Percentiles rank a stretch among this genome's conserved stretches.
Evolutionary conservation across 2,329 filamentous ascomycete genomes (phyloP).

Genomic region (Pseudogymnoascus sp.): DNA sequence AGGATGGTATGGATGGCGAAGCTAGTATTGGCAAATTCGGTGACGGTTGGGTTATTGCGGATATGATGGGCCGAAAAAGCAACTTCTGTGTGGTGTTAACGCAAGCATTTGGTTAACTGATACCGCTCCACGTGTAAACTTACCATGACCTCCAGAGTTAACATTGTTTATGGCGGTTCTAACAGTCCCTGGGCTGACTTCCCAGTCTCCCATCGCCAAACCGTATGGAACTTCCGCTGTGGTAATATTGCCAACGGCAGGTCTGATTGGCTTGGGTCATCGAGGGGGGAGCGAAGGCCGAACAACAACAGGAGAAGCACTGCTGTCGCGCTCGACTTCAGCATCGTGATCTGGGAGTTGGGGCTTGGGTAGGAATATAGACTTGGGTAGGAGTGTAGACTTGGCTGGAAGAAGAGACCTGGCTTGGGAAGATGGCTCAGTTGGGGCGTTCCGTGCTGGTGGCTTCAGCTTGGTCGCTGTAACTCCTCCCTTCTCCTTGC

Average conservation of each 20-base stretch:
- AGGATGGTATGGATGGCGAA: constrained; percentile 14
- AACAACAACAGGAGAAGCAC: neutral
- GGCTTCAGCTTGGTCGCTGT: neutral
- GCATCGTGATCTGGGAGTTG: neutral
- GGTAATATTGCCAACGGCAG: neutral
- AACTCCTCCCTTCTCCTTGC: neutral
- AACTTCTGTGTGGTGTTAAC: constrained; percentile 15
- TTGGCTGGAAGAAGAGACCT: neutral
- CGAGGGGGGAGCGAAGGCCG: neutral
- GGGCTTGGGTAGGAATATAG: neutral
- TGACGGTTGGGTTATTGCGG: constrained; percentile 8
- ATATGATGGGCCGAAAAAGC: constrained; percentile 21
- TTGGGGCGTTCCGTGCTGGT: neutral
- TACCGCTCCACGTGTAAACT: neutral
- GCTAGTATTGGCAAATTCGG: constrained; percentile 14
- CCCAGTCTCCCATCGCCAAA: constrained; percentile 17
- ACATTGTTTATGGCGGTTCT: constrained; percentile 10
- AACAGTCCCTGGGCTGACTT: constrained; percentile 15
- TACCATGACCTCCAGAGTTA: constrained; percentile 19
- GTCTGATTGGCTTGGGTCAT: neutral
- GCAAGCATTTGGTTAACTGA: neutral
- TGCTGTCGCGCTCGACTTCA: neutral
- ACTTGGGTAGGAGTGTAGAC: neutral
- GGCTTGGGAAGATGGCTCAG: neutral
- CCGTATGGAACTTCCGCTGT: neutral